phyloP scores from a whole-genome alignment of 495 filamentous ascomycete genomes.

The Neurospora intermedia region DNA sequence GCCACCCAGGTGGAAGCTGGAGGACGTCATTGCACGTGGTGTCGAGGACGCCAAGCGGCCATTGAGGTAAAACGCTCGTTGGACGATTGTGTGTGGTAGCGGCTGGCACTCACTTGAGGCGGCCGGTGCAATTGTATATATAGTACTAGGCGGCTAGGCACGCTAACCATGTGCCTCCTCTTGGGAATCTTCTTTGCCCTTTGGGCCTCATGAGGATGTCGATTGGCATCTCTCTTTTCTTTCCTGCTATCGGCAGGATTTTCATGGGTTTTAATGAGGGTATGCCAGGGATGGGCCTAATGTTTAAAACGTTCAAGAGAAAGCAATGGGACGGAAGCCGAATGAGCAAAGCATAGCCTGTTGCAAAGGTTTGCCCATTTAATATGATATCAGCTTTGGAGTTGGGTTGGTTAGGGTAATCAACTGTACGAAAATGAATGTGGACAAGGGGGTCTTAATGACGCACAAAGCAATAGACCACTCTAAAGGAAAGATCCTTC shows the following conservation, averaged over 20 bases:
- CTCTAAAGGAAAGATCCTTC: background rate
- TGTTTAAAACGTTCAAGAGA: background rate
- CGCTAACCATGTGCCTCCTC: background rate
- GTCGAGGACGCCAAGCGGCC: slow-evolving; percentile 68
- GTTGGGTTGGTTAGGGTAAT: background rate
- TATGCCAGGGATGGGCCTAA: background rate
- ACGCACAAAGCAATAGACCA: background rate
- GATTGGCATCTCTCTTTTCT: background rate
- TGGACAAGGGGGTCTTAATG: background rate
- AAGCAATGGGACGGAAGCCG: background rate
- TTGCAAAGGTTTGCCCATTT: background rate
- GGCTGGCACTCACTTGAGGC: background rate
- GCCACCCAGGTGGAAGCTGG: slow-evolving; percentile 71
- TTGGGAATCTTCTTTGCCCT: background rate
- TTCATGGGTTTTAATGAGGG: background rate
- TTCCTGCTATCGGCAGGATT: background rate
- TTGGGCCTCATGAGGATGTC: background rate
- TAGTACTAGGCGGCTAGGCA: background rate
- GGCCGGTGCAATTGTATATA: background rate
- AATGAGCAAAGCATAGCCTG: background rate
- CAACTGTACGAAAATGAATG: background rate
- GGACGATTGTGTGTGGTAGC: background rate
- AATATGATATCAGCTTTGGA: background rate
- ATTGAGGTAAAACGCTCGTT: slow-evolving; percentile 38
- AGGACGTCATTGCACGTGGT: slow-evolving; percentile 69